A percentile compares a stretch with the other conserved stretches of the same genome.
Conservation (phyloP, 768 basidiomycete species). For the Mycena albidolilacea region DNA sequence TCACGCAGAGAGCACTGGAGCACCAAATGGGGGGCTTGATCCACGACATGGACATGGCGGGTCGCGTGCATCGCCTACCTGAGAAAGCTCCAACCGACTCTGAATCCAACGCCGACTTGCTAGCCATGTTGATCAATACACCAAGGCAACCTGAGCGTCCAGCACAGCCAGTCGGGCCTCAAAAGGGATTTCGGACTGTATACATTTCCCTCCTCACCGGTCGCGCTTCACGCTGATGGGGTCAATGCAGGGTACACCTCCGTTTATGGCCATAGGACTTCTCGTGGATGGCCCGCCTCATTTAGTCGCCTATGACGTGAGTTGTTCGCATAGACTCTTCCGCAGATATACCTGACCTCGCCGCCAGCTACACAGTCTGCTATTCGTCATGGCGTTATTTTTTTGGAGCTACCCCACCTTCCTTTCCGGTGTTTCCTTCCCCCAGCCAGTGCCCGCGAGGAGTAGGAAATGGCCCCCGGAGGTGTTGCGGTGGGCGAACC, state of each 20-base stretch:
- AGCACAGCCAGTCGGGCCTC: slow-evolving; percentile 8
- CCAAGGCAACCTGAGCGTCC: neutral
- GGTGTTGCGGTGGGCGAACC: slow-evolving; percentile 16
- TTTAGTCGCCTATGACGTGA: slow-evolving; percentile 17
- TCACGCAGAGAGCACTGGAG: slow-evolving; percentile 25
- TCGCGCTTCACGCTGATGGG: slow-evolving; percentile 23
- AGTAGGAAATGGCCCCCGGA: slow-evolving; percentile 14
- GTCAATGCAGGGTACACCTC: slow-evolving; percentile 25
- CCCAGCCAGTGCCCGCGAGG: slow-evolving; percentile 8
- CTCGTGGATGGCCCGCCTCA: slow-evolving; percentile 14
- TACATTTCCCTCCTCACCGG: neutral
- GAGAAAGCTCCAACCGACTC: neutral
- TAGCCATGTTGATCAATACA: neutral
- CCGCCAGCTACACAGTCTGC: slow-evolving; percentile 23
- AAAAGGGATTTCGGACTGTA: slow-evolving; percentile 24
- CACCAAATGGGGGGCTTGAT: slow-evolving; percentile 17
- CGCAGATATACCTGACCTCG: neutral
- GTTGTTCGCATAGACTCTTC: slow-evolving; percentile 17
- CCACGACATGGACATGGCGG: slow-evolving; percentile 30
- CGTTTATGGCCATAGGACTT: slow-evolving; percentile 26
- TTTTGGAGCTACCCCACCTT: slow-evolving; percentile 20
- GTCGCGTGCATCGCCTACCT: slow-evolving; percentile 12
- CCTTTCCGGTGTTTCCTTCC: slow-evolving; percentile 13
- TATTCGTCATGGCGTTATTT: slow-evolving; percentile 18
- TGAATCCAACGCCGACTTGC: neutral